These are phyloP conservation scores for Sphaerulina vaccinii DNA, from an alignment of 2,329 filamentous ascomycete genomes.

Conservation along the genomic window DNA sequence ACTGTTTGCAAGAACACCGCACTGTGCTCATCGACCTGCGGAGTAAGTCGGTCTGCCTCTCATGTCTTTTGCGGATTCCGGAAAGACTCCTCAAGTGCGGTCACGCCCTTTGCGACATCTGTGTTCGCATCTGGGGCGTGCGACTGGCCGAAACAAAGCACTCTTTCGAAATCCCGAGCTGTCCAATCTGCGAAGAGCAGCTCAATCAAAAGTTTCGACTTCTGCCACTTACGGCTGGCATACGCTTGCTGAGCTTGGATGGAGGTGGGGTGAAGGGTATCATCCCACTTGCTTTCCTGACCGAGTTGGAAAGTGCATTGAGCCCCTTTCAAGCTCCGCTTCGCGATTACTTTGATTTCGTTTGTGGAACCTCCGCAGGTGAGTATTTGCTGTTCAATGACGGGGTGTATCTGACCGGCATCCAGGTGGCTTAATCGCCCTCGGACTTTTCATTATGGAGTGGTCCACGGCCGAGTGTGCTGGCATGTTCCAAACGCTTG, in stretches of 20 bases:
- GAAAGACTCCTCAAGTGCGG: constrained; percentile 37
- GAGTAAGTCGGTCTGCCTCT: constrained; percentile 34
- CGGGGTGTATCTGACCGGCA: constrained; percentile 2
- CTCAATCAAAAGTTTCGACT: constrained; percentile 27
- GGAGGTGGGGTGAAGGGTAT: constrained; percentile 35
- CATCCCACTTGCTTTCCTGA: constrained; percentile 29
- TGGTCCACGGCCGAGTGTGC: constrained; percentile 28
- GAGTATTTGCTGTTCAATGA: constrained; percentile 5
- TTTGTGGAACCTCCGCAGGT: constrained; percentile 34
- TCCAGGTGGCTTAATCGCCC: constrained; percentile 32
- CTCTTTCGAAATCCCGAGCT: no score
- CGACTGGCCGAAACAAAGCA: not conserved
- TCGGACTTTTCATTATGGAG: constrained; percentile 33
- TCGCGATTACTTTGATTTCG: constrained; percentile 32
- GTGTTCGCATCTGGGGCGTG: constrained; percentile 33
- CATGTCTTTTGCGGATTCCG: constrained; percentile 32
- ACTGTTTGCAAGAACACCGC: not conserved
- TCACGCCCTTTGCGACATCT: constrained; percentile 39
- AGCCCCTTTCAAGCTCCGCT: constrained; percentile 21
- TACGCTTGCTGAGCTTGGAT: constrained; percentile 40
- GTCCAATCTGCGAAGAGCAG: constrained; percentile 31
- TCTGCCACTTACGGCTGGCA: constrained; percentile 37
- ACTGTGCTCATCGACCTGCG: constrained; percentile 17
- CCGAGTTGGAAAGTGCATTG: constrained; percentile 22
- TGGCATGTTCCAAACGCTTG: constrained; percentile 29